Evolutionary conservation across 116 monocot species (phyloP).

Genomic region (Zostera marina): DNA sequence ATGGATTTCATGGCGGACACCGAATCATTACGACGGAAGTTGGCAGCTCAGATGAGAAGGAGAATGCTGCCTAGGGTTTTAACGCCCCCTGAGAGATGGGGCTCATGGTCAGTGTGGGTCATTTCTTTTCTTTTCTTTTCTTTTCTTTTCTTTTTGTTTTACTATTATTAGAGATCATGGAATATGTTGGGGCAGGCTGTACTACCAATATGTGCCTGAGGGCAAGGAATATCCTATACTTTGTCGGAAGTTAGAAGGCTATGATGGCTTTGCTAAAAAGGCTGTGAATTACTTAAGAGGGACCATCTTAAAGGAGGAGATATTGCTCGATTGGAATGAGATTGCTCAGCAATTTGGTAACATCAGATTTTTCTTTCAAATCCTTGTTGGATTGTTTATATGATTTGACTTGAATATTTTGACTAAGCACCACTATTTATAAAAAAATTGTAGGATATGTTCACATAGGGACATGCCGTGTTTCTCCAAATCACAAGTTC

Average conservation of each 20-base stretch:
- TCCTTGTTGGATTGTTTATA: background rate
- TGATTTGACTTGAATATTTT: background rate
- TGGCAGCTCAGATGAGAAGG: conserved; percentile 42
- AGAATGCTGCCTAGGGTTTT: conserved; percentile 35
- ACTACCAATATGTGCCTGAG: conserved; percentile 87
- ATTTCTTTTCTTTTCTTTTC: background rate
- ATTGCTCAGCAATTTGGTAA: conserved; percentile 66
- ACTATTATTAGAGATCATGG: background rate
- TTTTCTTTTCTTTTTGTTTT: background rate
- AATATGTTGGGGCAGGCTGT: conserved; percentile 39
- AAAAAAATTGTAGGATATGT: conserved; percentile 58
- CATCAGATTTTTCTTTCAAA: background rate
- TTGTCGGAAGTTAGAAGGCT: conserved; percentile 35
- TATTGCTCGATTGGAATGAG: conserved; percentile 89
- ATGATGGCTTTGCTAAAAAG: conserved; percentile 16
- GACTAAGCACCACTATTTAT: background rate
- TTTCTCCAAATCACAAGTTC: conserved; percentile 79
- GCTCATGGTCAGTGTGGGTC: no score
- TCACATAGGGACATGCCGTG: conserved; percentile 76
- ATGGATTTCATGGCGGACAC: conserved; percentile 72
- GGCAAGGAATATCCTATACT: conserved; percentile 83
- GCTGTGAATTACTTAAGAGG: conserved; percentile 23
- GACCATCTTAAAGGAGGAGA: conserved; percentile 29
- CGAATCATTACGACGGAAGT: conserved; percentile 15
- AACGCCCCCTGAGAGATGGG: conserved; percentile 29